Conservation (phyloP, 768 basidiomycete genomes). For the Neoboletus subvelutipes region DNA sequence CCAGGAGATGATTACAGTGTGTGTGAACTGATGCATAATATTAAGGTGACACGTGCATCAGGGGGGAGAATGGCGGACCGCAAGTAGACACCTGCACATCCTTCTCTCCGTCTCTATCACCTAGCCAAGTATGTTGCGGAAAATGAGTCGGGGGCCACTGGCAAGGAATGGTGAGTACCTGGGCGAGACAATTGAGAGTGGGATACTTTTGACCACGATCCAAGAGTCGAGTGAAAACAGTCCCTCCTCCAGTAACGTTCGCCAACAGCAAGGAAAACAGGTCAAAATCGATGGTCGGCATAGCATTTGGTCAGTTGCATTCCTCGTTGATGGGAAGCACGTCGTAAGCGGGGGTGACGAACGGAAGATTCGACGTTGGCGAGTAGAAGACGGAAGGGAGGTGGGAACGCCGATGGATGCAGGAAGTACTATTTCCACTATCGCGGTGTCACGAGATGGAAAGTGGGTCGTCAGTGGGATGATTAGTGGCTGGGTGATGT, state of each 20-base stretch:
- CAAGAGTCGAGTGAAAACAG: too few relatives aligned
- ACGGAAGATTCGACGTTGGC: slow-evolving; percentile 1
- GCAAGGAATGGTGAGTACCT: too few relatives aligned
- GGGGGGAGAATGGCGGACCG: too few relatives aligned
- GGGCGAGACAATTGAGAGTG: too few relatives aligned
- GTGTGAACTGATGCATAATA: too few relatives aligned
- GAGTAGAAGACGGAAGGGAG: too few relatives aligned
- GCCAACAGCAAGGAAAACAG: background rate
- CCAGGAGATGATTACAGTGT: too few relatives aligned
- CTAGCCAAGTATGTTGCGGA: background rate
- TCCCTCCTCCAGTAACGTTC: background rate
- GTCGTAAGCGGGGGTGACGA: background rate
- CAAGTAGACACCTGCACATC: background rate
- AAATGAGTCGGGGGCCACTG: background rate
- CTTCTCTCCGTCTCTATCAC: background rate
- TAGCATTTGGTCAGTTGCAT: background rate
- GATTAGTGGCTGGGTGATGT: background rate
- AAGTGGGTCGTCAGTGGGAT: slow-evolving; percentile 1
- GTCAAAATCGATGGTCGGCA: background rate
- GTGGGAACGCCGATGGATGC: too few relatives aligned
- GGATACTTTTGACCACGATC: background rate
- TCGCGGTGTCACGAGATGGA: too few relatives aligned
- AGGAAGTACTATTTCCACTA: background rate
- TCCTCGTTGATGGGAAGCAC: background rate
- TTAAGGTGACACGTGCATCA: too few relatives aligned